Evolutionary conservation across 2,329 filamentous ascomycete genomes (phyloP).

Genomic region (Aspergillus candidus): DNA sequence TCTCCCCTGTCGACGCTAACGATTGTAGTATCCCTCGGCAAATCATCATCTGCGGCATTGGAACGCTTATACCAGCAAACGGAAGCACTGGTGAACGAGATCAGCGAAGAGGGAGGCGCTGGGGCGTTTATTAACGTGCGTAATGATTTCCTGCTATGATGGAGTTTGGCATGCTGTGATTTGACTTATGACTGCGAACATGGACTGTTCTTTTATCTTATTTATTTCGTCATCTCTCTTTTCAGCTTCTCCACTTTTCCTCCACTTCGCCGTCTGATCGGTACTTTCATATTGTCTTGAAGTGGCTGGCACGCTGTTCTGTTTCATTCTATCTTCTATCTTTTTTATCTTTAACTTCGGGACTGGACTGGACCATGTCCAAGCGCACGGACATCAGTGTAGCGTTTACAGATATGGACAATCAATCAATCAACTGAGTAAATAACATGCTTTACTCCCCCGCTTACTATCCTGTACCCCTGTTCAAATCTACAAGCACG

Average conservation of each 20-base stretch:
- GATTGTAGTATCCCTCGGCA: slow-evolving; percentile 73
- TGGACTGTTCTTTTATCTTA: slow-evolving; percentile 4
- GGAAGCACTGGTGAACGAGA: slow-evolving; percentile 73
- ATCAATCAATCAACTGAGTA: too few species aligned
- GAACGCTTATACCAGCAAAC: slow-evolving; percentile 85
- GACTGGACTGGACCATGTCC: too few species aligned
- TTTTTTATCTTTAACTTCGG: too few species aligned
- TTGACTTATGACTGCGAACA: background rate
- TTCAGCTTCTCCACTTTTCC: background rate
- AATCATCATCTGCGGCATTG: slow-evolving; percentile 77
- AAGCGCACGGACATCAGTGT: too few species aligned
- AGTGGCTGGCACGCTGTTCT: too few species aligned
- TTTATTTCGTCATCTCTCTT: slow-evolving; percentile 4
- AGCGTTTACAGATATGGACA: too few species aligned
- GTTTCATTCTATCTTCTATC: too few species aligned
- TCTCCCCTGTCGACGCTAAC: slow-evolving; percentile 27
- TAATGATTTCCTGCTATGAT: slow-evolving; percentile 42
- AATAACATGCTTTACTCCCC: too few species aligned
- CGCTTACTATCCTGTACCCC: too few species aligned
- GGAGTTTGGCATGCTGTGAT: slow-evolving; percentile 1
- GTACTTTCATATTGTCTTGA: too few species aligned
- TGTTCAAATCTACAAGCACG: too few species aligned
- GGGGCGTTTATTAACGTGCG: slow-evolving; percentile 74
- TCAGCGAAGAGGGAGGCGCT: slow-evolving; percentile 70
- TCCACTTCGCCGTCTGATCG: too few species aligned